Evolutionary conservation across 2,329 filamentous ascomycete genomes (phyloP).

Genomic region (Lasiodiplodia theobromae): DNA sequence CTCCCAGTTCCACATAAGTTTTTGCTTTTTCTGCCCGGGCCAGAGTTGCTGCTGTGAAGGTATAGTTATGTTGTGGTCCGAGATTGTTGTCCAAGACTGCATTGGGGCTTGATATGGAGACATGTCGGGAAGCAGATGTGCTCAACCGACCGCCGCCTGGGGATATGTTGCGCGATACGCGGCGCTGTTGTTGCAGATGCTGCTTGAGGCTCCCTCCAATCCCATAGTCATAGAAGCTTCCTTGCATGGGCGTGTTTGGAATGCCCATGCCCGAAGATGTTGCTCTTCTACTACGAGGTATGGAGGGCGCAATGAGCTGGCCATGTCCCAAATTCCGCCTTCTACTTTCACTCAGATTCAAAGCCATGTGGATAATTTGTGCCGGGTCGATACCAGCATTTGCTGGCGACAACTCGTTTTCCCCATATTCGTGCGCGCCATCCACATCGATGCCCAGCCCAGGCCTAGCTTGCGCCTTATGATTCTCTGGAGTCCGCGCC

Average conservation of each 20-base stretch:
- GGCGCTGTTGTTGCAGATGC: constrained; percentile 75
- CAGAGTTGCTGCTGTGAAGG: constrained; percentile 81
- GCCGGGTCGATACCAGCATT: constrained; percentile 76
- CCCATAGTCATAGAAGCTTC: constrained; percentile 50
- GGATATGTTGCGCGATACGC: constrained; percentile 67
- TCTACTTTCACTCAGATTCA: constrained; percentile 84
- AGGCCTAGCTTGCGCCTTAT: not conserved
- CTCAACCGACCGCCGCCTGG: constrained; percentile 55
- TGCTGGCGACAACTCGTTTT: constrained; percentile 33
- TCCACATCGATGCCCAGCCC: constrained; percentile 21
- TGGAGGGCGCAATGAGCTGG: constrained; percentile 58
- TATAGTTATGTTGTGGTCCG: constrained; percentile 56
- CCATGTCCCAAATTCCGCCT: constrained; percentile 67
- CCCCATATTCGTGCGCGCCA: constrained; percentile 28
- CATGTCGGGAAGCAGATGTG: constrained; percentile 37
- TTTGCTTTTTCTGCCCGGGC: constrained; percentile 84
- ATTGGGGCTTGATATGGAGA: constrained; percentile 34
- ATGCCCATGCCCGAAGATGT: constrained; percentile 50
- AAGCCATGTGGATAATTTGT: constrained; percentile 90
- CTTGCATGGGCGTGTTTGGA: constrained; percentile 37
- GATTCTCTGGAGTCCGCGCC: constrained; percentile 24
- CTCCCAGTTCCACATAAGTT: constrained; percentile 82
- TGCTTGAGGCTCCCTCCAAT: constrained; percentile 68
- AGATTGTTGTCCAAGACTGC: constrained; percentile 32
- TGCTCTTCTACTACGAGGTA: constrained; percentile 55